Conservation (phyloP, 352 stramenopile genomes). For the Phytophthora pistaciae region DNA sequence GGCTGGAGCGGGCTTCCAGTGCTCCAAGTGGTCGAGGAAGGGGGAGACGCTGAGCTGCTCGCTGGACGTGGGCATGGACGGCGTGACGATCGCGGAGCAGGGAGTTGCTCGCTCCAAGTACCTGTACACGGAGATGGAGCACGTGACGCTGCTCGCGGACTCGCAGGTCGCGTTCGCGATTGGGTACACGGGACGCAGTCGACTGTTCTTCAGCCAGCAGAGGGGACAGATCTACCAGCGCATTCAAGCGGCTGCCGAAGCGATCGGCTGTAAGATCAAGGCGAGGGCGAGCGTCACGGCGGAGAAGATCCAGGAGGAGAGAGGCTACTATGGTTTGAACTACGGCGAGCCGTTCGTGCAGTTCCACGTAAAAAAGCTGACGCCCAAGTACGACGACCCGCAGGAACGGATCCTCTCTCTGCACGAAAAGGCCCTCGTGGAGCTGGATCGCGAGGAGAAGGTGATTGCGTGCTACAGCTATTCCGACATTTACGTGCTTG, state of each 20-base stretch:
- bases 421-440: constrained; percentile 75
- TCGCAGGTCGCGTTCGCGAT: constrained; percentile 71
- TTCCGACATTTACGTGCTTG: constrained; percentile 74
- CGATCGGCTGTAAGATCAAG: constrained; percentile 67
- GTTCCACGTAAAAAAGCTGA: constrained; percentile 75
- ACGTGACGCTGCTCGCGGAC: constrained; percentile 66
- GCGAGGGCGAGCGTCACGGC: constrained; percentile 44
- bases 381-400: constrained; percentile 64
- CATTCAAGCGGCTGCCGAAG: constrained; percentile 66
- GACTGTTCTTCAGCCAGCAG: constrained; percentile 78
- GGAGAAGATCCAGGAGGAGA: constrained; percentile 57
- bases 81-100: constrained; percentile 49
- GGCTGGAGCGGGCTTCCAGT: constrained; percentile 57
- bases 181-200: constrained; percentile 71
- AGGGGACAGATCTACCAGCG: constrained; percentile 57
- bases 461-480: constrained; percentile 76
- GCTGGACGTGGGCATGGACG: constrained; percentile 72
- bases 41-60: constrained; percentile 50
- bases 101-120: constrained; percentile 76
- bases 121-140: constrained; percentile 83
- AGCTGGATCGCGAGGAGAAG: constrained; percentile 59
- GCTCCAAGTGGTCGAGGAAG: constrained; percentile 72
- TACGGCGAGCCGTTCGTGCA: constrained; percentile 71
- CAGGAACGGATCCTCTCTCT: constrained; percentile 68
- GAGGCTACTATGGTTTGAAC: constrained; percentile 52